A percentile compares a stretch with the other conserved stretches of the same genome.
Conservation (phyloP, 345 rosid species). For the Toxicodendron radicans region DNA sequence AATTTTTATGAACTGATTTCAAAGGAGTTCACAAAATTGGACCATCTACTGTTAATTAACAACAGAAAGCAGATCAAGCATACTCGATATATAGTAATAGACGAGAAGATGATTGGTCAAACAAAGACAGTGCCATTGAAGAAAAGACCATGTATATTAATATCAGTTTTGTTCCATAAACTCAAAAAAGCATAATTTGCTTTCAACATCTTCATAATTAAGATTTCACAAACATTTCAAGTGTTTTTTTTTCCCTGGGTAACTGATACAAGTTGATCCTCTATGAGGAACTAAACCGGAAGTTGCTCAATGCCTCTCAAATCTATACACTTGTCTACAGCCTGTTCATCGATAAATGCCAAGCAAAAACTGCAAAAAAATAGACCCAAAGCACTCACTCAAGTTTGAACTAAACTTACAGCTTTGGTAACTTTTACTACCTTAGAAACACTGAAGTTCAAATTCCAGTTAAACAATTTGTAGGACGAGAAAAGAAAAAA, state of each 20-base stretch:
- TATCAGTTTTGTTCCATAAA: not conserved
- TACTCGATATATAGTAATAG: not conserved
- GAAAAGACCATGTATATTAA: not conserved
- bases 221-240: not conserved
- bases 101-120: not conserved
- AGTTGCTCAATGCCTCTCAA: conserved; percentile 1
- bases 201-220: not conserved
- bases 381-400: not conserved
- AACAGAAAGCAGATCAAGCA: not conserved
- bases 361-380: conserved; percentile 13
- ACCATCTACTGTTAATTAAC: not conserved
- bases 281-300: not conserved
- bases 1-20: not conserved
- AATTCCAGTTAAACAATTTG: not conserved
- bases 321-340: not conserved
- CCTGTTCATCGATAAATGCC: not conserved
- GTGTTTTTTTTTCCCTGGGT: too few relatives aligned
- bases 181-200: not conserved
- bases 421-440: not conserved
- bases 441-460: not conserved
- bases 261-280: not conserved
- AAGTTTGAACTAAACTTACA: not conserved
- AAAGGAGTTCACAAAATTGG: not conserved
- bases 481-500: not conserved
- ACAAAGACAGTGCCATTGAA: not conserved